phyloP scores from a whole-genome alignment of 805 yeast genomes.

The Candida insectorum region DNA sequence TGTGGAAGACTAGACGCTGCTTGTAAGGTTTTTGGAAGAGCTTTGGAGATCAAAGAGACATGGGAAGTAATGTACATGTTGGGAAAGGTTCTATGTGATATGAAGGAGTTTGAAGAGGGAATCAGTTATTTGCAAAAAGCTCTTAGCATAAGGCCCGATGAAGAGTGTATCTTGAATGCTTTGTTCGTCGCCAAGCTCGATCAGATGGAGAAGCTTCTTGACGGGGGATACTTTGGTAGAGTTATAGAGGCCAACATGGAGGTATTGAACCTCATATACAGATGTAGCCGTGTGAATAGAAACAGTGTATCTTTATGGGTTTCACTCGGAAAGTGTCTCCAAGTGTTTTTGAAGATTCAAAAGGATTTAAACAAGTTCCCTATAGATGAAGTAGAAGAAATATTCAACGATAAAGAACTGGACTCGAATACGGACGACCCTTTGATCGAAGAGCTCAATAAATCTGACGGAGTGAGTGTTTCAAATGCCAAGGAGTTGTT shows the following conservation, averaged over 20 bases:
- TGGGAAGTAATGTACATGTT: conserved; percentile 67
- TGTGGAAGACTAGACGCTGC: conserved; percentile 90
- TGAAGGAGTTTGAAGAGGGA: conserved; percentile 67
- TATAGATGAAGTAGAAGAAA: conserved; percentile 16
- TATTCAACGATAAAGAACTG: conserved; percentile 16
- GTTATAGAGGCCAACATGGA: conserved; percentile 48
- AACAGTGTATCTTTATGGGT: conserved; percentile 64
- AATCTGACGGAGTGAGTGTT: conserved; percentile 8
- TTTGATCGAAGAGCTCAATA: conserved; percentile 20
- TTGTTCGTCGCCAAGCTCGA: conserved; percentile 56
- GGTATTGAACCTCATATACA: conserved; percentile 43
- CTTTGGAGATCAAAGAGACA: conserved; percentile 49
- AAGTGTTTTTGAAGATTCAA: conserved; percentile 53
- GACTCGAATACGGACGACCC: conserved; percentile 7
- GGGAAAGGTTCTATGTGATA: conserved; percentile 59
- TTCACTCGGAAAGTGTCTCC: conserved; percentile 53
- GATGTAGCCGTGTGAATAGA: conserved; percentile 32
- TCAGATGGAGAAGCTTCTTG: conserved; percentile 49
- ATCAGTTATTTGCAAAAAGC: conserved; percentile 45
- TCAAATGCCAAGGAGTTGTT: conserved; percentile 14
- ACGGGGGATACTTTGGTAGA: conserved; percentile 64
- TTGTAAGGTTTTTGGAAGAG: conserved; percentile 71
- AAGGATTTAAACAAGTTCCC: conserved; percentile 53
- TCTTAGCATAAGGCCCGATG: conserved; percentile 41
- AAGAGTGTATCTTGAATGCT: conserved; percentile 46